These are phyloP conservation scores for Sporothrix phasma DNA, from an alignment of 2,329 filamentous ascomycete species.

Conservation along the genomic window DNA sequence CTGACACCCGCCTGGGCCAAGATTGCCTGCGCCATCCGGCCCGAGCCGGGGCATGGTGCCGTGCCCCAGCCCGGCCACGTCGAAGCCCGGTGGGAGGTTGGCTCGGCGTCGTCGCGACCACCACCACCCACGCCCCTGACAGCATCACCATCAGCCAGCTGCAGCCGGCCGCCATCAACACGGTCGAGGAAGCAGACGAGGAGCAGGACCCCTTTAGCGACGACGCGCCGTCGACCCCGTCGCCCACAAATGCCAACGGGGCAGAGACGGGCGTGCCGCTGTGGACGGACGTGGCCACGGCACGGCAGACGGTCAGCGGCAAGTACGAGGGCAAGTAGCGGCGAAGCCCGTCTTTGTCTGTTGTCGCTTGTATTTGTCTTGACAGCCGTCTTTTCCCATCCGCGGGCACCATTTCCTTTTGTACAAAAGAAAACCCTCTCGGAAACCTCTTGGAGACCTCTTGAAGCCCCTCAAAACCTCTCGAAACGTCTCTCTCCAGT, in stretches of 20 bases:
- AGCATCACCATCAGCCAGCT: constrained; percentile 54
- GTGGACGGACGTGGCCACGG: constrained; percentile 59
- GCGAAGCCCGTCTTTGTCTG: neutral
- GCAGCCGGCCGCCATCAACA: constrained; percentile 39
- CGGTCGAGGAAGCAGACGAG: constrained; percentile 34
- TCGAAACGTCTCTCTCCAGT: no score
- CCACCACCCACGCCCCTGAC: no score
- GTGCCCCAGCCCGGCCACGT: constrained; percentile 53
- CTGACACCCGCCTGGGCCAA: constrained; percentile 50
- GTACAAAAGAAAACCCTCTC: no score
- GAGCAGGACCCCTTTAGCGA: constrained; percentile 64
- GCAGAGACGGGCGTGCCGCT: constrained; percentile 20
- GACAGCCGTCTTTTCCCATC: neutral
- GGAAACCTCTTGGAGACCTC: no score
- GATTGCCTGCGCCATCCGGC: constrained; percentile 68
- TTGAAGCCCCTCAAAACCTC: no score
- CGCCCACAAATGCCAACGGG: constrained; percentile 19
- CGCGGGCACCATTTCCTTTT: no score
- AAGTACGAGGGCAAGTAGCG: constrained; percentile 55
- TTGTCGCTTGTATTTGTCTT: neutral
- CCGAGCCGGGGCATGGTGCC: constrained; percentile 18
- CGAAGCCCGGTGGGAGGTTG: constrained; percentile 52
- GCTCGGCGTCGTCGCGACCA: no score
- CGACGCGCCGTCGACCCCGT: constrained; percentile 31
- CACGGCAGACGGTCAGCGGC: constrained; percentile 61